A percentile compares a stretch with the other conserved stretches of the same genome.
phyloP scores from a whole-genome alignment of 202 grass and related monocot species.

The Setaria viridis region DNA sequence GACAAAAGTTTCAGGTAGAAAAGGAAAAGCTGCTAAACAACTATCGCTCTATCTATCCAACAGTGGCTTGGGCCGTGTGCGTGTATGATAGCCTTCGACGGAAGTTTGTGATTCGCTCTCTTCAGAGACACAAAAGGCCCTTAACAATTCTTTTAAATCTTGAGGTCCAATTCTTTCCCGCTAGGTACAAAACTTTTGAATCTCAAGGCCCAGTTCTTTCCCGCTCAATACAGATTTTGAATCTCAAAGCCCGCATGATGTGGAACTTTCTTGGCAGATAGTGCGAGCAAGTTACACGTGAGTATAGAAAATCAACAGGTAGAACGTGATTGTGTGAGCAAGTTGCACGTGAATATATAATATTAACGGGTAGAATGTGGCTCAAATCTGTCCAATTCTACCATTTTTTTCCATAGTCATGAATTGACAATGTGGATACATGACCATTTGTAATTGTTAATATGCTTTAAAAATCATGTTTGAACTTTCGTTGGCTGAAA shows the following conservation, averaged over 20 bases:
- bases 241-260: not conserved
- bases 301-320: not conserved
- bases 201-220: not conserved
- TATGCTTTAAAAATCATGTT: not conserved
- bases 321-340: not conserved
- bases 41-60: not conserved
- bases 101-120: not conserved
- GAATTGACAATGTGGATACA: not conserved
- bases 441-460: not conserved
- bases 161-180: not conserved
- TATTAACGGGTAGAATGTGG: not conserved
- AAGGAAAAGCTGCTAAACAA: not conserved
- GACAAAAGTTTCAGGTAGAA: not conserved
- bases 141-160: not conserved
- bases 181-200: not conserved
- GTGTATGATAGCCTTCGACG: rapidly evolving
- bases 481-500: not conserved
- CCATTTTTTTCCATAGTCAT: not conserved
- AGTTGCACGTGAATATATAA: not conserved
- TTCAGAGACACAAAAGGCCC: not conserved
- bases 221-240: not conserved
- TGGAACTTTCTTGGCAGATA: not conserved
- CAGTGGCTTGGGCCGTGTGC: not conserved
- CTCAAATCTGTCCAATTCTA: not conserved
- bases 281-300: not conserved